These are phyloP conservation scores for Porpolomopsis calyptriformis DNA, from an alignment of 768 basidiomycete genomes.

Conservation along the genomic window DNA sequence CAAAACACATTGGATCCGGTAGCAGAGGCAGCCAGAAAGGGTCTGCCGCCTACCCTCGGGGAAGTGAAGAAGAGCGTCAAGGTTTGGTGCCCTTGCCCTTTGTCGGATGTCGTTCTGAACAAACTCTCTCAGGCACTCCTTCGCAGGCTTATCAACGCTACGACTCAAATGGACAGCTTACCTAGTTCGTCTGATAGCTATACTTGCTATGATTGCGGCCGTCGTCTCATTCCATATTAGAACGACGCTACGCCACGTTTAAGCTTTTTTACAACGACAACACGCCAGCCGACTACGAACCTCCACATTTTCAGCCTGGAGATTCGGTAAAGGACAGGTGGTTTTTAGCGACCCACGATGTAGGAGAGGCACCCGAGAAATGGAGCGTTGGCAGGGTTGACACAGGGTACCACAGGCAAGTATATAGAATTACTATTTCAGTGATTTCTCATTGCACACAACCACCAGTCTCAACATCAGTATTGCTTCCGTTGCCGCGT, in stretches of 20 bases:
- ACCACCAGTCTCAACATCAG: slow-evolving; percentile 52
- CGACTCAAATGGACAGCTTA: slow-evolving; percentile 66
- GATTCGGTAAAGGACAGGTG: slow-evolving; percentile 65
- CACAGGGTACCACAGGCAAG: slow-evolving; percentile 67
- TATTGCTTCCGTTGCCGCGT: slow-evolving; percentile 63
- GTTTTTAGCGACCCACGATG: slow-evolving; percentile 71
- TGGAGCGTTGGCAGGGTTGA: slow-evolving; percentile 57
- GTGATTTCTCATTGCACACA: neutral
- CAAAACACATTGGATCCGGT: slow-evolving; percentile 42
- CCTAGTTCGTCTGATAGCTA: slow-evolving; percentile 45
- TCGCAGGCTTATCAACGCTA: slow-evolving; percentile 70
- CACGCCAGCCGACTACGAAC: slow-evolving; percentile 76
- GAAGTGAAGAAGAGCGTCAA: slow-evolving; percentile 80
- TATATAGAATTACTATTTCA: neutral
- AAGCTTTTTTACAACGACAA: slow-evolving; percentile 77
- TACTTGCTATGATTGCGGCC: neutral
- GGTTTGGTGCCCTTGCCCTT: slow-evolving; percentile 26
- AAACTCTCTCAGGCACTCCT: slow-evolving; percentile 44
- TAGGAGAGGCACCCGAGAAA: slow-evolving; percentile 64
- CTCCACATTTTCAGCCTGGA: slow-evolving; percentile 65
- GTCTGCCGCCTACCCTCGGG: slow-evolving; percentile 58
- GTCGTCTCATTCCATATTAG: slow-evolving; percentile 24
- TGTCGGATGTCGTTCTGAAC: neutral
- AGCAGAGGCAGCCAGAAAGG: slow-evolving; percentile 44
- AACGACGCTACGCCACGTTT: slow-evolving; percentile 78